phyloP scores from a whole-genome alignment of 768 basidiomycete species.

The Coprinopsis marcescibilis region DNA sequence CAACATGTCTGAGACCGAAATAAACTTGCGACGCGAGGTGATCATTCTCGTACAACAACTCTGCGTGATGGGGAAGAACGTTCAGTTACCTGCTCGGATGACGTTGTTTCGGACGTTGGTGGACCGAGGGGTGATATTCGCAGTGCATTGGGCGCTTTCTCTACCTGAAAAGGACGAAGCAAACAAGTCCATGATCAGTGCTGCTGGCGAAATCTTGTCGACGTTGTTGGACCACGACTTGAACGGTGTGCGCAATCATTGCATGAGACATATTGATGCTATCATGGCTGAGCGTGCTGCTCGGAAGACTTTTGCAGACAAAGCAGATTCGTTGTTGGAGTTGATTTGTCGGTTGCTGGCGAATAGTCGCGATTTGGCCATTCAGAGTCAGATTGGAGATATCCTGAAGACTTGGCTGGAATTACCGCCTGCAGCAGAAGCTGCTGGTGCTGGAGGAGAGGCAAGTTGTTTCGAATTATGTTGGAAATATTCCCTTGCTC shows the following conservation, averaged over 20 bases:
- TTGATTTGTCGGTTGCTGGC: conserved; percentile 74
- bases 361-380: conserved; percentile 74
- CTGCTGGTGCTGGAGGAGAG: conserved; percentile 10
- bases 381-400: conserved; percentile 90
- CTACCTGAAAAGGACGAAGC: conserved; percentile 51
- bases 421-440: conserved; percentile 41
- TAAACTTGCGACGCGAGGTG: conserved; percentile 64
- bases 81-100: conserved; percentile 83
- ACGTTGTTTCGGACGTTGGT: conserved; percentile 82
- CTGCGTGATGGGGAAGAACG: conserved; percentile 93
- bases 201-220: conserved; percentile 81
- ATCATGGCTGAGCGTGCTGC: conserved; percentile 59
- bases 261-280: conserved; percentile 74
- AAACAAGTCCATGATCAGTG: conserved; percentile 60
- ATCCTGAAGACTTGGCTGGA: conserved; percentile 80
- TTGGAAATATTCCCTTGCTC: no score
- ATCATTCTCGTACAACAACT: conserved; percentile 88
- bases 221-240: conserved; percentile 88
- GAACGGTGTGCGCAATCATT: conserved; percentile 77
- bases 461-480: no score
- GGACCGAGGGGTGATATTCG: conserved; percentile 82
- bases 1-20: conserved; percentile 48
- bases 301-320: conserved; percentile 51
- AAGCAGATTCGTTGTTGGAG: conserved; percentile 68
- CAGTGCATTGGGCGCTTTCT: conserved; percentile 90